Evolutionary conservation across 495 filamentous ascomycete genomes (phyloP), one percentile per base, ranked within the genome.

Genomic region (Schizothecium vesticola): DNA sequence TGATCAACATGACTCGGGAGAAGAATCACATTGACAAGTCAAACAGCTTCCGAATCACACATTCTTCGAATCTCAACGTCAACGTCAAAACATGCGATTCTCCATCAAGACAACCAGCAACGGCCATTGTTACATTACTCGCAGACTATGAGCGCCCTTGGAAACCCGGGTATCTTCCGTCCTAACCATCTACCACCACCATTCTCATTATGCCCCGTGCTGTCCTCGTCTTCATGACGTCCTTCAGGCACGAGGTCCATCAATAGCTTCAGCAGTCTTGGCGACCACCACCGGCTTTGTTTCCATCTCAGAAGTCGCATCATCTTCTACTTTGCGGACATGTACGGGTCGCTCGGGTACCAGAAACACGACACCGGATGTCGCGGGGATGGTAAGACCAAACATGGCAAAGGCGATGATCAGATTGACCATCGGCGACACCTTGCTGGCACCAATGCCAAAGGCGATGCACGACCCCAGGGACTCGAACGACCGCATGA

Each of bases 401-500:
- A 82, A 83, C 75, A 80, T 76, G 51, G 75, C 78, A 72, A 82
- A 81, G 8, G 80, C 70, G 55, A 80, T 74, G 56, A 82, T 72
- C 64, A 83, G 63, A 57, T 81, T 82, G 11, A 81, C 72, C 80
- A 83, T 81, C 1, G 80, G 81, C 55, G 72, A 67, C 3, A 80
- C 75, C 55, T 76, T 66, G 2, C 72, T 70, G 3, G 84, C 81
- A 1, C 83, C 84, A 25, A 86, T 78, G 0, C 81, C 84, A 58
- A 82, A 85, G 1, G 84, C 74, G 56, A 86, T 75, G 19, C 81
- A 81, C 6, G 80, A 82, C 3, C 84, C 84, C 9, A 86, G 65
- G 2, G 76, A 80, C 73, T 86, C 84, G 67, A 81, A 82, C 12
- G 82, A 81, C 23, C 84, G 72, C 12, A 86, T 70, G 29, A 86